Conservation (phyloP, 768 basidiomycete species). For the Psilocybe subaeruginosa region DNA sequence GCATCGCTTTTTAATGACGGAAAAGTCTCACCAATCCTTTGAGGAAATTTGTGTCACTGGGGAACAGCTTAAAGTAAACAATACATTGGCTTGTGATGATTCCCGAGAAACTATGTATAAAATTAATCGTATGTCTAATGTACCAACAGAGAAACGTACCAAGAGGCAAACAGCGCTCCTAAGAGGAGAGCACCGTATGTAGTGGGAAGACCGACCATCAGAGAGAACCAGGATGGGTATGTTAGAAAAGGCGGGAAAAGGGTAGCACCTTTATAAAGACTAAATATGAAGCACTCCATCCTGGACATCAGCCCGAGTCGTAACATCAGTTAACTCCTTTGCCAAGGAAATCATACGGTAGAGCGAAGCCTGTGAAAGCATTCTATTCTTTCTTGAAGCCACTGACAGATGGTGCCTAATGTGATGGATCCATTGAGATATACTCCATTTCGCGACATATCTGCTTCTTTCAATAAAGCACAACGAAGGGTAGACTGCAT, state of each 20-base stretch:
- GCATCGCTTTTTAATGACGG: not conserved
- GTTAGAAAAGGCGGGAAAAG: not conserved
- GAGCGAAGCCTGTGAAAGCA: not conserved
- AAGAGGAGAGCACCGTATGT: conserved; percentile 43
- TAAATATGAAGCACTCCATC: too few relatives aligned
- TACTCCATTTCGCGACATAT: too few relatives aligned
- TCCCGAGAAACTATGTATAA: conserved; percentile 29
- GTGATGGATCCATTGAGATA: not conserved
- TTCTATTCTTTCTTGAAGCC: not conserved
- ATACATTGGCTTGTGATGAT: conserved; percentile 32
- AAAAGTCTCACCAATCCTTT: conserved; percentile 29
- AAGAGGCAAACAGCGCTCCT: conserved; percentile 37
- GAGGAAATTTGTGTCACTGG: conserved; percentile 25
- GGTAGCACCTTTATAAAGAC: not conserved
- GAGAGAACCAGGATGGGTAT: not conserved
- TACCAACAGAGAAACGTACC: conserved; percentile 25
- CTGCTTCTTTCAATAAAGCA: too few relatives aligned
- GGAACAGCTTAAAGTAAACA: conserved; percentile 37
- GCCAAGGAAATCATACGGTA: not conserved
- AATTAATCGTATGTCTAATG: not conserved
- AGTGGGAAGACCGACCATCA: conserved; percentile 28
- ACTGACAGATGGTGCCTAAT: not conserved
- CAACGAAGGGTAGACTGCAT: too few relatives aligned
- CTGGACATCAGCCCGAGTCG: not conserved
- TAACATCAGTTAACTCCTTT: not conserved